phyloP scores from a whole-genome alignment of 495 filamentous ascomycete genomes.

The Niebla homalea region DNA sequence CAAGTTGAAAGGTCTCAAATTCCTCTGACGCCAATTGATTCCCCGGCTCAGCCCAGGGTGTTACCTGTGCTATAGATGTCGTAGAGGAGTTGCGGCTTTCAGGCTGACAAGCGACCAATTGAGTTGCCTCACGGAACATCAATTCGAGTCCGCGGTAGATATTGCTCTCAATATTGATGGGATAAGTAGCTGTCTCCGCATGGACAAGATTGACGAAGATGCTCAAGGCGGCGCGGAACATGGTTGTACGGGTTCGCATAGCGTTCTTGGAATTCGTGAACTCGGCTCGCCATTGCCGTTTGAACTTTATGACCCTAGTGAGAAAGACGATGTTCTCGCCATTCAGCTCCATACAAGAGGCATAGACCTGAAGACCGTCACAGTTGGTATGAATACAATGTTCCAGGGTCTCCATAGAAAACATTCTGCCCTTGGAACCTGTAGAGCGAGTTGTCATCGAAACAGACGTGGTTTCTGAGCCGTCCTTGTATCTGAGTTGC shows the following conservation, averaged over 20 bases:
- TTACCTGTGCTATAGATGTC: slow-evolving; percentile 6
- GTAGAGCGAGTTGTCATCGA: slow-evolving; percentile 22
- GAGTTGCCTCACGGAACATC: slow-evolving; percentile 34
- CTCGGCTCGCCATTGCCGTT: slow-evolving; percentile 18
- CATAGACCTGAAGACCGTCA: slow-evolving; percentile 42
- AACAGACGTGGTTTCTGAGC: slow-evolving; percentile 5
- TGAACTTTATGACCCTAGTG: slow-evolving; percentile 43
- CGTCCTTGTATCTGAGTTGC: slow-evolving; percentile 12
- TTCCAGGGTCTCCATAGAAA: slow-evolving; percentile 47
- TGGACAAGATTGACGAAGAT: slow-evolving; percentile 47
- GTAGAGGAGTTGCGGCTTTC: neutral
- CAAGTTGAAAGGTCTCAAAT: slow-evolving; percentile 2
- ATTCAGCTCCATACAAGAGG: slow-evolving; percentile 49
- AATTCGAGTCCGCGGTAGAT: slow-evolving; percentile 33
- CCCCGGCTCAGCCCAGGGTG: slow-evolving; percentile 14
- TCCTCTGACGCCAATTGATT: neutral
- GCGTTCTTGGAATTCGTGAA: slow-evolving; percentile 13
- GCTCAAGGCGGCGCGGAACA: slow-evolving; percentile 40
- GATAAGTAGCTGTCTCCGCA: slow-evolving; percentile 43
- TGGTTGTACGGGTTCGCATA: slow-evolving; percentile 19
- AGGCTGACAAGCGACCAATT: slow-evolving; percentile 5
- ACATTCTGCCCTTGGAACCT: slow-evolving; percentile 25
- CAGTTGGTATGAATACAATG: slow-evolving; percentile 39
- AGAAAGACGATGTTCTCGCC: slow-evolving; percentile 59
- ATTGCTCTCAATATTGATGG: slow-evolving; percentile 46